Evolutionary conservation across 202 grass and related monocot genomes (phyloP).

Genomic region (Dendrocalamus latiflorus): DNA sequence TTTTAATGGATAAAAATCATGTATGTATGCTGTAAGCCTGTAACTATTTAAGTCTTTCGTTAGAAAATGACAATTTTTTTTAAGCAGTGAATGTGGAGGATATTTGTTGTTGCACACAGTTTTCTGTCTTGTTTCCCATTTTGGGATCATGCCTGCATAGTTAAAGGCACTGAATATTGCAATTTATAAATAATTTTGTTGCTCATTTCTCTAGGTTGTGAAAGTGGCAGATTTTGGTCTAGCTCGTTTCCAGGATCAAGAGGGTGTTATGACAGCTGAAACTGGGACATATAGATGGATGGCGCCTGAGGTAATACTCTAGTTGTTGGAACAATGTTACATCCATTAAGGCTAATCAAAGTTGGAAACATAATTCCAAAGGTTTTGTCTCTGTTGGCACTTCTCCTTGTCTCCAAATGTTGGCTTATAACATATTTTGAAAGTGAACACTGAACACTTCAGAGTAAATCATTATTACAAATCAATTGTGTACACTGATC

Average conservation of each 20-base stretch:
- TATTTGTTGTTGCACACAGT: not conserved
- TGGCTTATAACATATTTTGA: not conserved
- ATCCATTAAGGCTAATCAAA: not conserved
- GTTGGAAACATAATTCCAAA: not conserved
- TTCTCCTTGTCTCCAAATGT: not conserved
- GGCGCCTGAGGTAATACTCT: slow-evolving; percentile 67
- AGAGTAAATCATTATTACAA: not conserved
- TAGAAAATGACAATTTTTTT: not conserved
- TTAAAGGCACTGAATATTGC: not conserved
- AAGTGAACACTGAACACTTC: not conserved
- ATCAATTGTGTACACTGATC: not conserved
- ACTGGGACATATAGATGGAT: slow-evolving; percentile 85
- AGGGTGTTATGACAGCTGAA: slow-evolving; percentile 64
- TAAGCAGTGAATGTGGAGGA: not conserved
- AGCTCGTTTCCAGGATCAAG: slow-evolving; percentile 60
- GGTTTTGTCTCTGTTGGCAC: not conserved
- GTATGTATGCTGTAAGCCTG: slow-evolving; percentile 28
- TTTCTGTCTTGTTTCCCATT: not conserved
- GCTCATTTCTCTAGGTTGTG: slow-evolving; percentile 40
- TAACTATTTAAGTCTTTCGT: not conserved
- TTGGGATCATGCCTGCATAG: not conserved
- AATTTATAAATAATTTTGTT: not conserved
- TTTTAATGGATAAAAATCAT: slow-evolving; percentile 57
- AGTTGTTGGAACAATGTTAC: not conserved
- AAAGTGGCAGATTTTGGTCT: slow-evolving; percentile 77